A percentile compares a stretch with the other conserved stretches of the same genome.
phyloP scores from a whole-genome alignment of 2,329 filamentous ascomycete genomes.

The Cytospora piceae region DNA sequence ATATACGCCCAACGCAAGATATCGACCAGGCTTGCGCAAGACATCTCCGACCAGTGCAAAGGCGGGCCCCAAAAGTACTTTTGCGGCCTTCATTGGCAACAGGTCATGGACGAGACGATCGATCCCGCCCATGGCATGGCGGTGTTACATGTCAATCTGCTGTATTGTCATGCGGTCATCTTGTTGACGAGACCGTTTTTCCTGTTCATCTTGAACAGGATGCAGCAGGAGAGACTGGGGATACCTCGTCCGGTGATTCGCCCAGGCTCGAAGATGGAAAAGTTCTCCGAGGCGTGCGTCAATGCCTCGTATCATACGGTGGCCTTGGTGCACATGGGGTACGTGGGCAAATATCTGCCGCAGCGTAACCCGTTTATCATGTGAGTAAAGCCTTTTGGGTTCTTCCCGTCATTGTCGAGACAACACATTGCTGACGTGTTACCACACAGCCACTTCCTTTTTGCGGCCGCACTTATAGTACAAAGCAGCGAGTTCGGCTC shows the following conservation, averaged over 20 bases:
- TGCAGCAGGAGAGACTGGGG: slow-evolving; percentile 40
- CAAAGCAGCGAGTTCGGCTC: slow-evolving; percentile 60
- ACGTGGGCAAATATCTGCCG: slow-evolving; percentile 50
- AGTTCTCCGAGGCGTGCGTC: slow-evolving; percentile 56
- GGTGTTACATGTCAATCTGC: slow-evolving; percentile 64
- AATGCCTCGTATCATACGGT: slow-evolving; percentile 55
- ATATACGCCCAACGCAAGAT: slow-evolving; percentile 65
- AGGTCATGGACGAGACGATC: slow-evolving; percentile 46
- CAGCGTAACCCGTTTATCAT: slow-evolving; percentile 60
- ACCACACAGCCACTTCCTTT: slow-evolving; percentile 56
- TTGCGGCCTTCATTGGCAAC: slow-evolving; percentile 53
- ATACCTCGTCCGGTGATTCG: slow-evolving; percentile 37
- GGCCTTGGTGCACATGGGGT: slow-evolving; percentile 49
- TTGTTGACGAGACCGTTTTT: slow-evolving; percentile 68
- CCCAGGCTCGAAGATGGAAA: slow-evolving; percentile 44
- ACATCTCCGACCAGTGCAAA: slow-evolving; percentile 58
- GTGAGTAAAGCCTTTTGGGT: slow-evolving; percentile 45
- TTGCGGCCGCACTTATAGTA: slow-evolving; percentile 57
- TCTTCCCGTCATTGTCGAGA: background rate
- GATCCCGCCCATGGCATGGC: slow-evolving; percentile 57
- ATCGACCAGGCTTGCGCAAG: slow-evolving; percentile 59
- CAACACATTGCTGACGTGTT: slow-evolving; percentile 23
- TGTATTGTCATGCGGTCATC: slow-evolving; percentile 66
- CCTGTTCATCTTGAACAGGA: slow-evolving; percentile 56
- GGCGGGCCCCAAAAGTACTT: slow-evolving; percentile 55